phyloP scores from a whole-genome alignment of 2,329 filamentous ascomycete species.

The Penicillium nordicum region DNA sequence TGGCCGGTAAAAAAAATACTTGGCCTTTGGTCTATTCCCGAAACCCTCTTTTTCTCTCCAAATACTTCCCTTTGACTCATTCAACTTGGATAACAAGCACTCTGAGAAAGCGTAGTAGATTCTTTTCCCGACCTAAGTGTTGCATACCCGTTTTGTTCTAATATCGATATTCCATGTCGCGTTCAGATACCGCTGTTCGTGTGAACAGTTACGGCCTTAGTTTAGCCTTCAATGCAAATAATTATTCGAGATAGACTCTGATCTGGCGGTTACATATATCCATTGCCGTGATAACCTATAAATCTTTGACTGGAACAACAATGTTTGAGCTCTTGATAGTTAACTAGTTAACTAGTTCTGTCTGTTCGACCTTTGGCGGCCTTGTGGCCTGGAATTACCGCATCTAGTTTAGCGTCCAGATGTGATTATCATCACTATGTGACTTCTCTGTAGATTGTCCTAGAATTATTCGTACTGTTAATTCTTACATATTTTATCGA shows the following conservation, averaged over 20 bases:
- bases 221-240: constrained; percentile 31
- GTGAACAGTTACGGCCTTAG: constrained; percentile 20
- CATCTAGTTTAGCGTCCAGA: constrained; percentile 18
- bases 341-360: not conserved
- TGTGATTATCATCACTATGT: constrained; percentile 6
- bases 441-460: constrained; percentile 9
- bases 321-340: not conserved
- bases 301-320: not conserved
- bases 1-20: constrained; percentile 37
- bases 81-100: not conserved
- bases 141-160: constrained; percentile 23
- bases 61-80: constrained; percentile 6
- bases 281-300: too few relatives aligned
- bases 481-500: not conserved
- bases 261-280: not conserved
- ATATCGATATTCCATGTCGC: constrained; percentile 25
- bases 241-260: constrained; percentile 2
- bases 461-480: not conserved
- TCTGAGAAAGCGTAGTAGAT: constrained; percentile 2
- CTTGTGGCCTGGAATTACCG: constrained; percentile 10
- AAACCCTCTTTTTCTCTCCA: constrained; percentile 8
- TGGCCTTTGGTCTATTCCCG: constrained; percentile 5
- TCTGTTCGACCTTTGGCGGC: not conserved
- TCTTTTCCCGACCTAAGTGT: constrained; percentile 7
- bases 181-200: constrained; percentile 25